Base-by-base conservation (phyloP, 768 basidiomycete species). In the Boletus tylopilopsis region DNA sequence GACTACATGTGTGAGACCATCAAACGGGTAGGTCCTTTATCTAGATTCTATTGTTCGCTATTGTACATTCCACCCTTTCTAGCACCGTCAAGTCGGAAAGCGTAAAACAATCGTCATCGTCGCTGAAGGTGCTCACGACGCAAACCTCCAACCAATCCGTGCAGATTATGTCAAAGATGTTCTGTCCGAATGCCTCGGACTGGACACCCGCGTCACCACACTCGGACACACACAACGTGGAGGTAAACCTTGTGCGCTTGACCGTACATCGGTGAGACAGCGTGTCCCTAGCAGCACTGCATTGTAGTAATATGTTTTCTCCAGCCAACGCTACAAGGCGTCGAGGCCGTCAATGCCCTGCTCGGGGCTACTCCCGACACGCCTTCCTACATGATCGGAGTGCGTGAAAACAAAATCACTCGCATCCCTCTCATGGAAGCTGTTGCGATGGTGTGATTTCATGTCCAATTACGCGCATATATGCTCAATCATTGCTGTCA, bases 101-200 rank as follows among this genome's bases (percentile, higher is more conserved):
- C 85, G 96, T 59, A 97, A 95, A 73, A 98, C 95, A 1, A 96
- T 99, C 56, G 93, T 99, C 50, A 96, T 99, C 55, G 87, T 98
- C 35, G 95, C 96, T 1, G 96, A 99, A 71, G 96, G 96, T 21
- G 95, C 96, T 10, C 83, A 88, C 41, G 95, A 98, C 67, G 72
- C 76, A 42, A 75, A 88, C 59, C 80, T 98, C 39, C 84, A 95
- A 24, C 93, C 93, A n/a, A 97, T 99, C 64, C 84, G 78, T 38
- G 85, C 93, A 16, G 90, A 91, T 25, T 82, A 94, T 62, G 84
- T 99, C 69, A 98, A 94, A 71, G 79, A 90, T 18, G 82, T 99
- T 30, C 80, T 98, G 11, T 74, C 87, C 1, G 84, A 96, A 25
- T 80, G 87, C 15, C 80, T 98, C 22, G 89, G 90, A 0, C 81